These are phyloP conservation scores for Triangularia setosa DNA, from an alignment of 2,329 filamentous ascomycete species.

Conservation along the genomic window DNA sequence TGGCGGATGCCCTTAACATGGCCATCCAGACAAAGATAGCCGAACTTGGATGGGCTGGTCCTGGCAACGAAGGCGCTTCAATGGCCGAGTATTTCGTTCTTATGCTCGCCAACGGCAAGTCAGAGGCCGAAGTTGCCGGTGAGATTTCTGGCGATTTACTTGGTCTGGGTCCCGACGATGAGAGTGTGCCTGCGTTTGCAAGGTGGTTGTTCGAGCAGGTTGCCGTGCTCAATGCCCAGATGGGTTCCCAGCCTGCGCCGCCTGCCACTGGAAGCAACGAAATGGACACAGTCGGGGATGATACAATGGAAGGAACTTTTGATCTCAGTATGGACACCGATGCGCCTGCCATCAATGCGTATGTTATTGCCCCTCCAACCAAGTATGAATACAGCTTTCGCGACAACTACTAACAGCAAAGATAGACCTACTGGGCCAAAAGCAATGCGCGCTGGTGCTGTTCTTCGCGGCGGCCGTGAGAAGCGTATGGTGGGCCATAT, in stretches of 20 bases:
- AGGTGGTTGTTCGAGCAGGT: slow-evolving; percentile 93
- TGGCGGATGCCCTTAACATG: slow-evolving; percentile 77
- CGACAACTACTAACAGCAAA: slow-evolving; percentile 37
- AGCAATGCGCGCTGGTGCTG: slow-evolving; percentile 77
- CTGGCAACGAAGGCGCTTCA: slow-evolving; percentile 71
- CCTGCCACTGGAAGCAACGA: slow-evolving; percentile 23
- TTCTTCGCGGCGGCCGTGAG: slow-evolving; percentile 56
- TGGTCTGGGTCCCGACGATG: slow-evolving; percentile 75
- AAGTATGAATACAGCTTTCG: background rate
- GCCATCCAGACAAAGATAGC: slow-evolving; percentile 87
- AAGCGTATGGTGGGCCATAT: slow-evolving; percentile 84
- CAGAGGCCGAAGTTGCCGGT: slow-evolving; percentile 79
- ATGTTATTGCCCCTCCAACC: slow-evolving; percentile 35
- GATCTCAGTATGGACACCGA: slow-evolving; percentile 66
- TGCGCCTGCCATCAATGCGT: slow-evolving; percentile 49
- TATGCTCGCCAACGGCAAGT: slow-evolving; percentile 95
- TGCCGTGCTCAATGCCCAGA: slow-evolving; percentile 59
- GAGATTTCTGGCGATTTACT: slow-evolving; percentile 88
- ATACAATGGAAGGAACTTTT: slow-evolving; percentile 36
- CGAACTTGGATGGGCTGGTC: slow-evolving; percentile 87
- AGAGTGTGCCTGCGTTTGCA: slow-evolving; percentile 77
- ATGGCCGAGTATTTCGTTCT: slow-evolving; percentile 95
- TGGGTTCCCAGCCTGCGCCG: slow-evolving; percentile 48
- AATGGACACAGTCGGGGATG: slow-evolving; percentile 35
- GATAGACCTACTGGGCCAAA: slow-evolving; percentile 86